Evolutionary conservation across 129 eudicot genomes (phyloP), one percentile per base, ranked within the genome.

Genomic region (Gnaphalium uliginosum): DNA sequence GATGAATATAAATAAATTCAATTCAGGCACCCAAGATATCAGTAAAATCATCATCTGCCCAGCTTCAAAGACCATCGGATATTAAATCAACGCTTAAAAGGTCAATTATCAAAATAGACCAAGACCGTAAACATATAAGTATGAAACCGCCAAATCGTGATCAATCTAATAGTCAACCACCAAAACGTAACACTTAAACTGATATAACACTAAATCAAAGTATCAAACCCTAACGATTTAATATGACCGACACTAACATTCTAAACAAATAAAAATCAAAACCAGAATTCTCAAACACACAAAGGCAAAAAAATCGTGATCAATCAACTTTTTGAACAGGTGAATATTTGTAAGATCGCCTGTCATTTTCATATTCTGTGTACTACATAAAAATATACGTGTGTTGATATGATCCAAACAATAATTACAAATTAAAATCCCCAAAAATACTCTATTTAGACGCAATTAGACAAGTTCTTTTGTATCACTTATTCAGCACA

Each of bases 121-220:
- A 23, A 33, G 0, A 61, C 57, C 71, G 2, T 46, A 46, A 4
- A 43, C 51, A 19, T 0, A 63, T 27, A 78, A 39, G 46, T 37
- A 71, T 48, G 57, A 30, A 78, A 71, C 75, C 15, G 32, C 56
- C 66, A 58, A 77, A 69, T 35, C 41, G 17, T 26, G 58, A 37
- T 77, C 58, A 32, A 75, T 75, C 71, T 39, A 73, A 13, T 46
- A 18, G 13, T 74, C 71, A 46, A 43, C 30, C 32, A 63, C 32
- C 48, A 35, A 65, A 50, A 63, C 7, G 27, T 19, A 62, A 5
- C 48, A n/a, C 71, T 48, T 32, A 46, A 48, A 29, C 33, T 48
- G 27, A 63, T 64, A 13, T n/a, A 21, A 21, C 4, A 65, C 43
- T 9, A 78, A 60, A 27, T 8, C 78, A n/a, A n/a, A n/a, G n/a